Base-by-base conservation (phyloP, 1,284 basidiomycete species). In the Malassezia globosa region DNA sequence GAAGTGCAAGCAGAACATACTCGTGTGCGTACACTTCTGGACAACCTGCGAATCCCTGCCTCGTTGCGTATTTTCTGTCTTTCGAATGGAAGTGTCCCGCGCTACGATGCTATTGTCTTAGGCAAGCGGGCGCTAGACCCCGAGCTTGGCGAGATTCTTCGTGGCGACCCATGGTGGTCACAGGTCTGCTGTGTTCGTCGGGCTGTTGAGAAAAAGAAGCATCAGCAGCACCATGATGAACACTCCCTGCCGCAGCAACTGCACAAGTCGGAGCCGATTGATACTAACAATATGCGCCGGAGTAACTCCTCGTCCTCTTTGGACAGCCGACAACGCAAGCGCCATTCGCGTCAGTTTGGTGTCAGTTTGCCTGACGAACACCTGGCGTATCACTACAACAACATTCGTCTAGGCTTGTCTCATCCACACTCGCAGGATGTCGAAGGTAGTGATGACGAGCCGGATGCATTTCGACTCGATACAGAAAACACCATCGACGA, bases 1-100 rank as follows among this genome's bases (percentile, higher is more conserved):
- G 66, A 70, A 46, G 48, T 67, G 27, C 61, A 59, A 16, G 55
- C 63, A 26, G 68, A 70, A 43, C 47, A 61, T 31, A 48, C 45
- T 21, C 56, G 68, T 14, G 66, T 70, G 31, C 62, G 61, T 4
- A 57, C 59, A 7, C 49, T 70, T 34, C 52, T 70, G 4, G 68
- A 70, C 53, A 70, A 70, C 35, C 51, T 70, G 7, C 68, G 68
- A 21, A 66, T 70, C 29, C 66, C 64, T 2, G 68, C 68, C 5
- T 52, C 57, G 18, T 53, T 70, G n/a, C 61, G 68, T 13, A 64
- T 70, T 13, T 69, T 70, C 33, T 63, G 58, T 39, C 55, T 70
- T 10, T 59, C 64, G 3, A 50, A 58, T 18, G 58, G 56, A 21
- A 55, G 48, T 23, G 59, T 70, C 25, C 55, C 55, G 8, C 62